A percentile compares a stretch with the other conserved stretches of the same genome.
Evolutionary conservation across 176 grass and related monocot genomes (phyloP).

Genomic region (Oryza longistaminata): DNA sequence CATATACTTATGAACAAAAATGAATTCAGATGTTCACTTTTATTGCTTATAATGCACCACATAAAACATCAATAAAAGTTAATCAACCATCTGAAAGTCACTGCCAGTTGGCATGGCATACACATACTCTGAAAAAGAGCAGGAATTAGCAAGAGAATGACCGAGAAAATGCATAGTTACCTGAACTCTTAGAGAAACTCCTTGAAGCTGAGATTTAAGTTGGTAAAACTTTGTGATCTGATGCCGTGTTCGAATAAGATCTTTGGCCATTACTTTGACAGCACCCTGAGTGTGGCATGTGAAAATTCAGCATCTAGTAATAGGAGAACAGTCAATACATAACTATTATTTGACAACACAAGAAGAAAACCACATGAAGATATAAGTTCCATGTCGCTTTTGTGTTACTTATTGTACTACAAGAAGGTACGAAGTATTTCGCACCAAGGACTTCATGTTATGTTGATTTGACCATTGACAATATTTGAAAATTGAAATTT

Average conservation of each 20-base stretch:
- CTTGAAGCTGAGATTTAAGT: constrained; percentile 82
- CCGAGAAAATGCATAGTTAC: constrained; percentile 22
- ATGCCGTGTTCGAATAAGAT: constrained; percentile 79
- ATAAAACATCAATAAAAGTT: neutral
- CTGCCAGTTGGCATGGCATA: neutral
- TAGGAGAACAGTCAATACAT: neutral
- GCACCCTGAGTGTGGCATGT: constrained; percentile 43
- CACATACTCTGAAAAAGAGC: neutral
- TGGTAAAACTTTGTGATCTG: constrained; percentile 88
- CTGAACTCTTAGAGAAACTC: constrained; percentile 80
- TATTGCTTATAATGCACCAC: neutral
- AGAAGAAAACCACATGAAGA: neutral
- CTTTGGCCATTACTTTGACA: constrained; percentile 85
- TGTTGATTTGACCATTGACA: neutral
- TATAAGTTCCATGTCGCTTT: neutral
- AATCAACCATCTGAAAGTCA: neutral
- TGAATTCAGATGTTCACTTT: neutral
- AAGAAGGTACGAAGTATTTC: neutral
- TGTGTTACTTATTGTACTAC: neutral
- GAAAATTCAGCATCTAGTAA: constrained; percentile 22
- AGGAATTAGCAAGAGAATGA: neutral
- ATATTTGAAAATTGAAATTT: neutral
- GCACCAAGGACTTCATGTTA: neutral
- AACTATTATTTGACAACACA: neutral
- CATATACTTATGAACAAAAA: neutral